phyloP scores from a whole-genome alignment of 2,329 filamentous ascomycete species.

The Cadophora sp. region DNA sequence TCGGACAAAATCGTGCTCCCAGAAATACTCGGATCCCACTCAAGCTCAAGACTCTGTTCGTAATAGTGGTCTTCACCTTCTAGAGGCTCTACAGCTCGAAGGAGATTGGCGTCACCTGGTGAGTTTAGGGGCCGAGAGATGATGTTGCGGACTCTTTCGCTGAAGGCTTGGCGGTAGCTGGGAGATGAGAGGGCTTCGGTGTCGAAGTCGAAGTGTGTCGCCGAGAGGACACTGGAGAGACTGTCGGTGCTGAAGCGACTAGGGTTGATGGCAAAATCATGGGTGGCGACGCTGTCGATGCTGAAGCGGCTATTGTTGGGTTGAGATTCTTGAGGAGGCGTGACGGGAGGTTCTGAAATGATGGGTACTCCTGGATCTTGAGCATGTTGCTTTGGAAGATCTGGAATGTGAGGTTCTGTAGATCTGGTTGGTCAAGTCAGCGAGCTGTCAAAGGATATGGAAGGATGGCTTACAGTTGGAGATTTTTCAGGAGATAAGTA shows the following conservation, averaged over 20 bases:
- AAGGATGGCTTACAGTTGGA: neutral
- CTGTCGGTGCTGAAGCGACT: constrained; percentile 9
- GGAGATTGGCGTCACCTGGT: constrained; percentile 1
- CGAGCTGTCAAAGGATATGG: neutral
- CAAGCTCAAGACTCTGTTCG: constrained; percentile 4
- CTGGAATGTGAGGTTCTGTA: neutral
- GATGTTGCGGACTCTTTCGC: constrained; percentile 3
- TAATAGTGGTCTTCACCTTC: neutral
- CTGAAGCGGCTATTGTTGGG: constrained; percentile 10
- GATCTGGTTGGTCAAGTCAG: neutral
- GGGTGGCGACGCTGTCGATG: neutral
- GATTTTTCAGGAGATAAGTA: neutral
- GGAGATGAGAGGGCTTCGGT: constrained; percentile 4
- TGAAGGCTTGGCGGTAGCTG: constrained; percentile 11
- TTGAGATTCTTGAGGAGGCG: neutral
- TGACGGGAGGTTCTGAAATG: neutral
- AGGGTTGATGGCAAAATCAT: constrained; percentile 1
- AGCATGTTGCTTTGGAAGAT: neutral
- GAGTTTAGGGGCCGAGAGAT: constrained; percentile 7
- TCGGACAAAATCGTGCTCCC: constrained; percentile 1
- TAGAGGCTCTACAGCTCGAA: neutral
- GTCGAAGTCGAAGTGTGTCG: constrained; percentile 12
- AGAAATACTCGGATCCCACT: constrained; percentile 3
- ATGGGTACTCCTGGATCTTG: neutral
- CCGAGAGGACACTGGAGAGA: constrained; percentile 7